Conservation (phyloP, 345 rosid genomes). For the Fremontodendron californicum region DNA sequence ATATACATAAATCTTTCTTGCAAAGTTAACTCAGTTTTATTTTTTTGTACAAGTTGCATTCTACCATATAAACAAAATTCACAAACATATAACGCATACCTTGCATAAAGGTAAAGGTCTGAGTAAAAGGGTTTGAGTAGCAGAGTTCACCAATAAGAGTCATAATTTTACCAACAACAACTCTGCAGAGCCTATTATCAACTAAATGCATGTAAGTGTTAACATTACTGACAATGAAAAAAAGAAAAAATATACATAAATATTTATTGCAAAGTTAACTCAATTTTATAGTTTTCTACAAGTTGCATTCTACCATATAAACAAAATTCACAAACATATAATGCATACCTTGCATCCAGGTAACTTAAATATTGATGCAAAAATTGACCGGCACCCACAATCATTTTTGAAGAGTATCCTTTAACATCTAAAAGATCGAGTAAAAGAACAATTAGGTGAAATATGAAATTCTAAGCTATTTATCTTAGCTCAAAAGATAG, state of each 20-base stretch:
- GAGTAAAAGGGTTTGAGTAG: neutral
- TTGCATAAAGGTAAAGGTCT: conserved; percentile 5
- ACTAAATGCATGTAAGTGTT: neutral
- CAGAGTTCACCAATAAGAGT: neutral
- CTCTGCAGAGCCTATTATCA: neutral
- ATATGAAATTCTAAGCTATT: too few relatives aligned
- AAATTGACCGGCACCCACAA: conserved; percentile 57
- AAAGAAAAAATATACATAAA: neutral
- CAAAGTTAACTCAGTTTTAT: neutral
- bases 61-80: neutral
- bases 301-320: neutral
- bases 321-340: conserved; percentile 3
- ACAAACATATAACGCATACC: conserved; percentile 35
- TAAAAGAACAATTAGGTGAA: conserved; percentile 13
- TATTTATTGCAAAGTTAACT: neutral
- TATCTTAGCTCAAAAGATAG: too few relatives aligned
- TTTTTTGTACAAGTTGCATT: neutral
- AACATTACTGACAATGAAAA: neutral
- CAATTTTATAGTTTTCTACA: neutral
- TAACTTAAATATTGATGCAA: conserved; percentile 57
- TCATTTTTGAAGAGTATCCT: conserved; percentile 74
- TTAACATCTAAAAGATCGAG: conserved; percentile 54
- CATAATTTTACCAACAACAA: neutral
- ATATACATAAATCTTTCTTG: neutral
- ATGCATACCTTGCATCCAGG: conserved; percentile 47